phyloP scores from a whole-genome alignment of 225 moss, liverwort and hornwort species.

The Asterella californica region DNA sequence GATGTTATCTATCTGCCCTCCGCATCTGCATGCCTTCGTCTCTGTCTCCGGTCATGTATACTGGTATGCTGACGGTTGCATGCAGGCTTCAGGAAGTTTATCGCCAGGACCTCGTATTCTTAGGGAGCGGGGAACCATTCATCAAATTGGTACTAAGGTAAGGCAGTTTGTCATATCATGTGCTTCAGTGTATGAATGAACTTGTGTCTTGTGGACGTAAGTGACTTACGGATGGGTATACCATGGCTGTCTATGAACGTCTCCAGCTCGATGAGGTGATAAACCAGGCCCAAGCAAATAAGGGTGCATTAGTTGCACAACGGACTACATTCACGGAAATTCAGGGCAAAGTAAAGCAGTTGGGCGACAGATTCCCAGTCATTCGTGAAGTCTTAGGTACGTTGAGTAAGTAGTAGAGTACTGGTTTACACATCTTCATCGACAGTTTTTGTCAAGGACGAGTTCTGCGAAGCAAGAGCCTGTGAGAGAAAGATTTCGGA shows the following conservation, averaged over 20 bases:
- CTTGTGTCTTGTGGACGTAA: not conserved
- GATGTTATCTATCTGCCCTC: not conserved
- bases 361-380: slow-evolving; percentile 90
- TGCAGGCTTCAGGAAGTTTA: slow-evolving; percentile 87
- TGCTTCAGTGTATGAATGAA: not conserved
- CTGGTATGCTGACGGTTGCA: not conserved
- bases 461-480: not conserved
- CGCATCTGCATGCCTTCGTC: not conserved
- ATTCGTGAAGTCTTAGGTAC: slow-evolving; percentile 85
- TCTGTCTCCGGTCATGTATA: not conserved
- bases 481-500: not conserved
- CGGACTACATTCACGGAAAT: slow-evolving; percentile 71
- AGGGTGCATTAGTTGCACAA: slow-evolving; percentile 70
- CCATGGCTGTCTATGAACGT: not conserved
- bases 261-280: slow-evolving; percentile 91
- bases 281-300: slow-evolving; percentile 83
- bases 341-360: slow-evolving; percentile 89
- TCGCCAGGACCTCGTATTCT: slow-evolving; percentile 96
- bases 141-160: slow-evolving; percentile 79
- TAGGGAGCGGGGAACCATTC: slow-evolving; percentile 90
- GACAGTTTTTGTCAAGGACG: not conserved
- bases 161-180: not conserved
- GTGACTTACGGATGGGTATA: not conserved
- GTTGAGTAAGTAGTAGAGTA: not conserved
- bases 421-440: not conserved